A percentile compares a stretch with the other conserved stretches of the same genome.
Conservation (phyloP, 805 yeast genomes). For the Kazachstania bromeliacearum region DNA sequence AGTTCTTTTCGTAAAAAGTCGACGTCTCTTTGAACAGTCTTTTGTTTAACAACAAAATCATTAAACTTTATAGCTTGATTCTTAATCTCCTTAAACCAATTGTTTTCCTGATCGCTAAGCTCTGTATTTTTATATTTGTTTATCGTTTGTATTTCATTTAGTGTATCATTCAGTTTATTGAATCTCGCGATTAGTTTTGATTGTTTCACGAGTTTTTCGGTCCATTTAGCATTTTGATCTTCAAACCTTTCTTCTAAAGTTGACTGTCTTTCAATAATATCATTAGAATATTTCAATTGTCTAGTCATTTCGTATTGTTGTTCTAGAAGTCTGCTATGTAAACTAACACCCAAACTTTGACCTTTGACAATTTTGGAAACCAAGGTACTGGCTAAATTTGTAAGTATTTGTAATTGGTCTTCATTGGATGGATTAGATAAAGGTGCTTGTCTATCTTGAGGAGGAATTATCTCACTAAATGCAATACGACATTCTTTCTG, state of each 20-base stretch:
- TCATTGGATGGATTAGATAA: conserved; percentile 20
- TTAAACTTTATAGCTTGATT: conserved; percentile 27
- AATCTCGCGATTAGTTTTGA: conserved; percentile 25
- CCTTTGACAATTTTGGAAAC: conserved; percentile 16
- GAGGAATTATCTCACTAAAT: conserved; percentile 13
- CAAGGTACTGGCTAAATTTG: conserved; percentile 17
- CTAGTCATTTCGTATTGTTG: conserved; percentile 36
- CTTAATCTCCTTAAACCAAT: conserved; percentile 39
- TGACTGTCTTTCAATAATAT: conserved; percentile 14
- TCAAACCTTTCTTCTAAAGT: conserved; percentile 10
- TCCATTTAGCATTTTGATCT: conserved; percentile 11
- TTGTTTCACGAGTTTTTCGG: conserved; percentile 27
- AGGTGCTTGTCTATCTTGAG: conserved; percentile 16
- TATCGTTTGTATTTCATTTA: conserved; percentile 17
- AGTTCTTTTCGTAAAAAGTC: conserved; percentile 23
- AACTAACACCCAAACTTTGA: conserved; percentile 27
- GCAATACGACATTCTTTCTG: conserved; percentile 11
- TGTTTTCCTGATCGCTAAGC: conserved; percentile 34
- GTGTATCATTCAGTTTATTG: conserved; percentile 19
- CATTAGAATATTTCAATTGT: conserved; percentile 30
- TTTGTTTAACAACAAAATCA: conserved; percentile 5
- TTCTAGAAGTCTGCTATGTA: conserved; percentile 31
- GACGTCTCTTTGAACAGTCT: conserved; percentile 22
- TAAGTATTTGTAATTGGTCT: conserved; percentile 19
- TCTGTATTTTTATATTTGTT: conserved; percentile 20